Evolutionary conservation across 2,329 filamentous ascomycete genomes (phyloP).

Genomic region (Calonectria henricotiae): DNA sequence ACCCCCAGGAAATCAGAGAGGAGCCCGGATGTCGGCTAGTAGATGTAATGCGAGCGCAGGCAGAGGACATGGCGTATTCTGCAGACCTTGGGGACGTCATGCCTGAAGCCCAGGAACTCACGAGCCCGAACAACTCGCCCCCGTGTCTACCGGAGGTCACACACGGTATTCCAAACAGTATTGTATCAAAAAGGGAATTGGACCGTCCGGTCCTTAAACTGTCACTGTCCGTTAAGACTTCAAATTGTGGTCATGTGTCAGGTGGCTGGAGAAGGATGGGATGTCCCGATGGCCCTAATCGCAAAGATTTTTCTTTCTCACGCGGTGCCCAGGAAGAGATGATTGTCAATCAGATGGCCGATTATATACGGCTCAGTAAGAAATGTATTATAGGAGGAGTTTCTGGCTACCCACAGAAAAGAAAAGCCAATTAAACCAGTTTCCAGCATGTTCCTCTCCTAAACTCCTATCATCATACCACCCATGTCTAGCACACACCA

Average conservation of each 20-base stretch:
- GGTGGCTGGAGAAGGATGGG: neutral
- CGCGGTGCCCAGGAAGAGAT: neutral
- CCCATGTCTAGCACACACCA: too few species aligned
- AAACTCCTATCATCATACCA: neutral
- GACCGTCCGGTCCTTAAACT: conserved; percentile 5
- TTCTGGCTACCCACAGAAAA: neutral
- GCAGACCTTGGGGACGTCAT: conserved; percentile 12
- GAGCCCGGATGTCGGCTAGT: neutral
- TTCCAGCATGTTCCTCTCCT: neutral
- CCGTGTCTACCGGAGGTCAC: neutral
- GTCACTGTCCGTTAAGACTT: conserved; percentile 2
- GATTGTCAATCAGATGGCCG: neutral
- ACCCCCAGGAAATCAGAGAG: neutral
- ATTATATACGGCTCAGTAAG: neutral
- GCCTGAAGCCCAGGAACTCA: neutral
- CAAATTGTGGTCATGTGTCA: conserved; percentile 4
- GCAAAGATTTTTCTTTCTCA: conserved; percentile 5
- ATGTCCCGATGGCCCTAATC: conserved; percentile 1
- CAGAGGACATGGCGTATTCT: conserved; percentile 13
- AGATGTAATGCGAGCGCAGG: conserved; percentile 9
- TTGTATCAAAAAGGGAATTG: conserved; percentile 12
- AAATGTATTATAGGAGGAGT: neutral
- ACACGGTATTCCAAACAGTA: neutral
- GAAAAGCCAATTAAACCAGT: neutral
- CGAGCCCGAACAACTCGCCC: neutral